Evolutionary conservation across 2,329 filamentous ascomycete species (phyloP), one percentile per base, ranked within the genome.

Genomic region (Chrysoporthe puriensis): DNA sequence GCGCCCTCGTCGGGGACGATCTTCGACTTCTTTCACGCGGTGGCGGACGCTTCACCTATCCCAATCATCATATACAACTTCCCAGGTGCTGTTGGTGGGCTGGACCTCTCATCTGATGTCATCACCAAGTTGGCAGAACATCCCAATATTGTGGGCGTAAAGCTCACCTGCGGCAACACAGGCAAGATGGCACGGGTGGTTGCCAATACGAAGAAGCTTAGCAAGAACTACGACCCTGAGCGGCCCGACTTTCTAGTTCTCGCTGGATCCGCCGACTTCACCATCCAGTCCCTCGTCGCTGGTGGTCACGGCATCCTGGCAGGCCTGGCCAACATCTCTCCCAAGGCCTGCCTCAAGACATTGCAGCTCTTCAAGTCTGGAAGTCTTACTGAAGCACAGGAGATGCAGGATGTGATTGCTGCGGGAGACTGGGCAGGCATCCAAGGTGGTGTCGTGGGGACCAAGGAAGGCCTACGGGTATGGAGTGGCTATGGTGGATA

Each of bases 371-470:
- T 85, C 76, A 80, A 82, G 62, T 76, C 83, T 52, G 90, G 89
- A 32, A 82, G 86, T 69, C 73, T 86, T 48, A 77, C 81, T 40
- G 88, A 91, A 73, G 90, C 90, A 1, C 84, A 85, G 73, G 84
- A 82, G 71, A 77, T 91, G 77, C 90, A 93, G 77, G 88, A 87
- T 58, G 78, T 88, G 32, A 82, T 93, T 56, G 88, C 90, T 57
- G 82, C 85, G 62, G 91, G 88, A 58, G 91, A 93, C 79, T 92
- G 90, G 90, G 87, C 85, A 3, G 88, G 89, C 42, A 92, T 92
- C 69, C 85, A 90, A 73, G 87, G 88, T 66, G 91, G 90, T 59
- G 88, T 93, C 66, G 86, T 91, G 40, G 90, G 89, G 58, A 90
- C 90, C 72, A 93, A 93, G 81, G 85, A 87, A 65, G 89, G 86